A percentile compares a stretch with the other conserved stretches of the same genome.
phyloP scores from a whole-genome alignment of 768 basidiomycete genomes.

The Leucocoprinus sp. region DNA sequence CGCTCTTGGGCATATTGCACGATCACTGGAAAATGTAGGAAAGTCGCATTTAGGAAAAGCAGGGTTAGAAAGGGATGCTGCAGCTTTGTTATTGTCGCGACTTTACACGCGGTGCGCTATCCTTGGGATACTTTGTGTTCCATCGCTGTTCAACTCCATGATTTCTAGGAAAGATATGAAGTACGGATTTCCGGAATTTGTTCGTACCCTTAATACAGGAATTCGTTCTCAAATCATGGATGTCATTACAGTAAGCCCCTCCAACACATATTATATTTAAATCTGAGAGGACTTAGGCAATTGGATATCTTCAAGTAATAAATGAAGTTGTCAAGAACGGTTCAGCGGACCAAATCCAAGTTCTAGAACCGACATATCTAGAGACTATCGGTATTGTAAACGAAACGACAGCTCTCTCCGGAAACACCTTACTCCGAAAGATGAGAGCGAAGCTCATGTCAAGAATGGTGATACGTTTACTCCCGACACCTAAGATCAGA shows the following conservation, averaged over 20 bases:
- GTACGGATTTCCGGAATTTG: constrained; percentile 41
- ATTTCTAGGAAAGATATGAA: constrained; percentile 49
- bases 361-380: constrained; percentile 35
- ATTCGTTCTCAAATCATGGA: constrained; percentile 30
- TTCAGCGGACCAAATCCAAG: constrained; percentile 42
- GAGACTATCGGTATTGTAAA: constrained; percentile 37
- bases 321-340: constrained; percentile 65
- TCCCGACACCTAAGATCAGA: constrained; percentile 31
- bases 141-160: neutral
- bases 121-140: neutral
- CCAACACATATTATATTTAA: neutral
- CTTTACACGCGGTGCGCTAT: constrained; percentile 66
- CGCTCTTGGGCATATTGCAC: constrained; percentile 44
- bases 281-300: constrained; percentile 34
- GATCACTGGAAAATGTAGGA: constrained; percentile 47
- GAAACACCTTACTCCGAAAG: constrained; percentile 65
- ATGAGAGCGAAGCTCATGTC: constrained; percentile 59
- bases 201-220: constrained; percentile 35
- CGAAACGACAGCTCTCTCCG: constrained; percentile 29
- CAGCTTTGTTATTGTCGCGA: constrained; percentile 71
- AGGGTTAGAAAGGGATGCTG: constrained; percentile 81
- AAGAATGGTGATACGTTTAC: constrained; percentile 51
- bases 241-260: constrained; percentile 39
- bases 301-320: constrained; percentile 61
- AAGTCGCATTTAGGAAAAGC: constrained; percentile 52